Evolutionary conservation across 345 rosid species (phyloP), one percentile per base, ranked within the genome.

Genomic region (Eucalyptus microcorys): DNA sequence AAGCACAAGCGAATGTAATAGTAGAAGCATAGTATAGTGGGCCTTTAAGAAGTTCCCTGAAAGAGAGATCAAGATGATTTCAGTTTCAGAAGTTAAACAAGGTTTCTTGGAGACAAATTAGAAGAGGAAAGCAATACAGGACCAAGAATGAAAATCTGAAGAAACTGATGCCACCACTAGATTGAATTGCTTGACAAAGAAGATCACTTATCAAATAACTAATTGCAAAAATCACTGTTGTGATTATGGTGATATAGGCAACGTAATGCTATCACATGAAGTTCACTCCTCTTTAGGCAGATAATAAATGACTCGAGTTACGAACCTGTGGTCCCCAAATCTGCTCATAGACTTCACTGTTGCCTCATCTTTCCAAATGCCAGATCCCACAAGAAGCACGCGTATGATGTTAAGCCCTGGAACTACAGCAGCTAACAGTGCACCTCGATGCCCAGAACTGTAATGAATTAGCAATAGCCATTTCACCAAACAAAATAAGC

Each of bases 261-360:
- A 21, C 49, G 3, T 84, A 88, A 61, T 87, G 80, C 50, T 40
- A 57, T 14, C 59, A 42, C 55, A 48, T 64, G 19, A 84, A 27
- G 50, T 10, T 49, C 47, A 85, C 88, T 87, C 30, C 87, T 83
- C 32, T 47, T 87, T 66, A 66, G 64, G 87, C 88, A 48, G 55
- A 42, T n/a, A 55, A n/a, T 42, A 79, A 55, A n/a, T 57, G 55
- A 66, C 87, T 53, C 21, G 7, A 88, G 55, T 42, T 76, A 76
- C 50, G 81, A 88, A 97, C 99, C 99, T 97, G 94, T 90, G 92
- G 89, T 98, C 95, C 87, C 99, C 99, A 64, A 91, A 93, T 95
- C 99, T 94, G 94, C 99, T 95, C 99, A 97, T 98, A 64, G 99
- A 96, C 95, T 95, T 96, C 90, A 97, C 97, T 1, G 93, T 95